phyloP scores from a whole-genome alignment of 306 rosid species.

The Echinosophora koreensis region DNA sequence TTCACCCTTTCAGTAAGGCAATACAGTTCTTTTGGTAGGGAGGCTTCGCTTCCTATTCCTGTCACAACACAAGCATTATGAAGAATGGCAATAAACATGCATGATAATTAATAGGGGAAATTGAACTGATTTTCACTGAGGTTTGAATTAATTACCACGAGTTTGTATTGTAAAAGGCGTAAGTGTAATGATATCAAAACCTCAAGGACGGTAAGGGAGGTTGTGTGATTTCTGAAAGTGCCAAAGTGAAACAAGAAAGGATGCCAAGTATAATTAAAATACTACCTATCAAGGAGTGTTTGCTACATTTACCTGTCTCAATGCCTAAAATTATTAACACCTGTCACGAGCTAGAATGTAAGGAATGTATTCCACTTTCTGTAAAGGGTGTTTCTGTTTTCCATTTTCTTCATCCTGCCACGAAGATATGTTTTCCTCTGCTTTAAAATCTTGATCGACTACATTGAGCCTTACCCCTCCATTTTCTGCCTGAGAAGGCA shows the following conservation, averaged over 20 bases:
- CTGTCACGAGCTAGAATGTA: too few species aligned
- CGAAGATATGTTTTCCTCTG: constrained; percentile 54
- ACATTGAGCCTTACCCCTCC: constrained; percentile 37
- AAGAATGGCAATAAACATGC: constrained; percentile 21
- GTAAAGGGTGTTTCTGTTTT: constrained; percentile 44
- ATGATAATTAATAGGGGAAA: neutral
- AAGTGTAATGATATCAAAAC: neutral
- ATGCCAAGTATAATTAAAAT: neutral
- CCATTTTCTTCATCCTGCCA: constrained; percentile 58
- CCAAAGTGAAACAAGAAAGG: neutral
- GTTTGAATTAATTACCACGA: neutral
- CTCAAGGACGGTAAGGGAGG: neutral
- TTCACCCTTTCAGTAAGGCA: constrained; percentile 59
- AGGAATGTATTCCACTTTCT: too few species aligned
- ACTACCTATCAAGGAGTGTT: neutral
- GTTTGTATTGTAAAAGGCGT: neutral
- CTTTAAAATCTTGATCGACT: constrained; percentile 49
- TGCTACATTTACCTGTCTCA: constrained; percentile 60
- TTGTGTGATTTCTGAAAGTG: neutral
- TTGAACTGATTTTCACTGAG: neutral
- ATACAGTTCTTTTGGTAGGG: constrained; percentile 45
- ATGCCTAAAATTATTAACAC: constrained; percentile 45
- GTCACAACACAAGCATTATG: constrained; percentile 41
- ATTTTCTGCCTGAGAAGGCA: constrained; percentile 35
- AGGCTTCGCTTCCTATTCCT: constrained; percentile 57